Evolutionary conservation across 768 basidiomycete genomes (phyloP).

Genomic region (Mycena belliarum): DNA sequence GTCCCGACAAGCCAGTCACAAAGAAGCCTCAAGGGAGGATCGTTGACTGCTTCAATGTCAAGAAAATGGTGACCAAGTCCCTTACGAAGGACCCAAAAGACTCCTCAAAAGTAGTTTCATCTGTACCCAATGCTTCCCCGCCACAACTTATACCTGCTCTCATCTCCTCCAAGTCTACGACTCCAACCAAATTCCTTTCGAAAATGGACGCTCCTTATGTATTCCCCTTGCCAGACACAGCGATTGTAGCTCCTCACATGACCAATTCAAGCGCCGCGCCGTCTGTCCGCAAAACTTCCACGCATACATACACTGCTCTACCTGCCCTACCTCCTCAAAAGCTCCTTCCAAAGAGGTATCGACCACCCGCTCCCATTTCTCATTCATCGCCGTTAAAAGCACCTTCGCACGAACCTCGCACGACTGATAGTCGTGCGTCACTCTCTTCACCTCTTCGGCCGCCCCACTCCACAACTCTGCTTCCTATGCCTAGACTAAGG

Average conservation of each 20-base stretch:
- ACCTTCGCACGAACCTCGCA: neutral
- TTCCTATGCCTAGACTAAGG: neutral
- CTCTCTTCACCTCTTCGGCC: slow-evolving; percentile 13
- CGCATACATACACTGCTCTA: neutral
- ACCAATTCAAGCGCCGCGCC: neutral
- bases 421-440: neutral
- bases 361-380: neutral
- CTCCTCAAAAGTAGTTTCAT: no score
- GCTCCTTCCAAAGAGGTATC: neutral
- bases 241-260: neutral
- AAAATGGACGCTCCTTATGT: neutral
- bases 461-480: neutral
- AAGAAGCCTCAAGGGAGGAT: slow-evolving; percentile 28
- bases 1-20: neutral
- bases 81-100: neutral
- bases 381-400: slow-evolving; percentile 6
- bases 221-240: neutral
- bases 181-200: neutral
- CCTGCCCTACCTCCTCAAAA: neutral
- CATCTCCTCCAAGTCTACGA: neutral
- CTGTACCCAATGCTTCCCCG: neutral
- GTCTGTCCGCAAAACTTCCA: neutral
- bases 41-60: slow-evolving; percentile 48
- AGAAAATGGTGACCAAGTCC: slow-evolving; percentile 26
- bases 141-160: neutral